Conservation (phyloP, 2,329 filamentous ascomycete genomes). For the Cordyceps farinosa region DNA sequence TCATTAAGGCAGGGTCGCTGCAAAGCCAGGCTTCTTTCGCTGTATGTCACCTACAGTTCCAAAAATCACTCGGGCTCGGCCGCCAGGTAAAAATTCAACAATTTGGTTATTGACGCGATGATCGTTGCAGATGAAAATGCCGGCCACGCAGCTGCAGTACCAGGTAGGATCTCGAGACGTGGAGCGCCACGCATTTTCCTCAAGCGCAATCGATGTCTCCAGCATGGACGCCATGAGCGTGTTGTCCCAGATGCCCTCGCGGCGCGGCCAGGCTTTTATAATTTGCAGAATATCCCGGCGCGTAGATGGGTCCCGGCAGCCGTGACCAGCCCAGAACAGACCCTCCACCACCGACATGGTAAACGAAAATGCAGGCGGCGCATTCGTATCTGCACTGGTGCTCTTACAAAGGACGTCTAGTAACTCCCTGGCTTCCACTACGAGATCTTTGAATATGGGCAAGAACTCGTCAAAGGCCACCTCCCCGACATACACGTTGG, state of each 20-base stretch:
- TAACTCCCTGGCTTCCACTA: background rate
- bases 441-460: background rate
- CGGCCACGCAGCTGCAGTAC: background rate
- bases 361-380: slow-evolving; percentile 8
- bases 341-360: background rate
- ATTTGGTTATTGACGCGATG: background rate
- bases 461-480: background rate
- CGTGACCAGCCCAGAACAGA: background rate
- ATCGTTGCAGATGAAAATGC: background rate
- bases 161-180: too few relatives aligned
- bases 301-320: background rate
- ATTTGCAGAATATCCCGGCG: background rate
- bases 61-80: background rate
- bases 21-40: background rate
- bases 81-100: background rate
- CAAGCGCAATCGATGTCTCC: background rate
- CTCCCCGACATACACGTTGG: background rate
- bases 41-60: background rate
- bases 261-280: background rate
- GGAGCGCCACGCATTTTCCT: background rate
- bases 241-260: slow-evolving; percentile 13
- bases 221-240: background rate
- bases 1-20: background rate
- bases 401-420: background rate
- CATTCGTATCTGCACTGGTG: background rate